Evolutionary conservation across 2,329 filamentous ascomycete species (phyloP).

Genomic region (Coniella vitis): DNA sequence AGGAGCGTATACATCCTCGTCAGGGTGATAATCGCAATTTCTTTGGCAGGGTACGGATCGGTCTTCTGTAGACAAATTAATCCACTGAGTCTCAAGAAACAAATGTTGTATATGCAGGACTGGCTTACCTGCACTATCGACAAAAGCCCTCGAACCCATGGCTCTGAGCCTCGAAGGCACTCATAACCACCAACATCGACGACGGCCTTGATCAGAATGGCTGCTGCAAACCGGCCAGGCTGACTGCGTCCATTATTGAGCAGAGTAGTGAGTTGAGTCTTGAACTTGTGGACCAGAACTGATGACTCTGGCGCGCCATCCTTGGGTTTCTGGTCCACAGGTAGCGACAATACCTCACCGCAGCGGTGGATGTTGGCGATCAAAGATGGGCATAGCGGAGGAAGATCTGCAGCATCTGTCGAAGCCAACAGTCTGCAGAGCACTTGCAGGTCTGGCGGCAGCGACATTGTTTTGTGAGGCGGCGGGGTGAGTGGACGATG

Average conservation of each 20-base stretch:
- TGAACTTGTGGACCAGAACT: conserved; percentile 73
- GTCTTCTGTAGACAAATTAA: conserved; percentile 52
- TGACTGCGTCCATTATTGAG: conserved; percentile 65
- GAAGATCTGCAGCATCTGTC: conserved; percentile 65
- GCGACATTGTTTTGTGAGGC: conserved; percentile 25
- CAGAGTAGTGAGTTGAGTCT: conserved; percentile 69
- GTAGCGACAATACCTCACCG: conserved; percentile 53
- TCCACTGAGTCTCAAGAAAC: too few species aligned
- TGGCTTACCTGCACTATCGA: conserved; percentile 59
- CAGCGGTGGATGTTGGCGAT: conserved; percentile 53
- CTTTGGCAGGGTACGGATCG: conserved; percentile 68
- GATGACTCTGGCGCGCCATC: conserved; percentile 56
- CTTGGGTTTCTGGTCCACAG: conserved; percentile 54
- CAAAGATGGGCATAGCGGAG: conserved; percentile 64
- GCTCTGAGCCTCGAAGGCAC: conserved; percentile 61
- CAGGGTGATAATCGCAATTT: conserved; percentile 68
- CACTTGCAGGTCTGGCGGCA: conserved; percentile 53
- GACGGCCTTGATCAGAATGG: conserved; percentile 71
- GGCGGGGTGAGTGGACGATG: too few species aligned
- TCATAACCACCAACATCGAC: conserved; percentile 84
- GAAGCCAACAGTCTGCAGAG: conserved; percentile 66
- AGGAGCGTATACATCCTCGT: conserved; percentile 79
- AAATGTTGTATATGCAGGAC: background rate
- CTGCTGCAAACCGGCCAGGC: conserved; percentile 70
- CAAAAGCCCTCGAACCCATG: conserved; percentile 74